Evolutionary conservation across 805 yeast genomes (phyloP).

Genomic region (Martiniozyma abietophila): DNA sequence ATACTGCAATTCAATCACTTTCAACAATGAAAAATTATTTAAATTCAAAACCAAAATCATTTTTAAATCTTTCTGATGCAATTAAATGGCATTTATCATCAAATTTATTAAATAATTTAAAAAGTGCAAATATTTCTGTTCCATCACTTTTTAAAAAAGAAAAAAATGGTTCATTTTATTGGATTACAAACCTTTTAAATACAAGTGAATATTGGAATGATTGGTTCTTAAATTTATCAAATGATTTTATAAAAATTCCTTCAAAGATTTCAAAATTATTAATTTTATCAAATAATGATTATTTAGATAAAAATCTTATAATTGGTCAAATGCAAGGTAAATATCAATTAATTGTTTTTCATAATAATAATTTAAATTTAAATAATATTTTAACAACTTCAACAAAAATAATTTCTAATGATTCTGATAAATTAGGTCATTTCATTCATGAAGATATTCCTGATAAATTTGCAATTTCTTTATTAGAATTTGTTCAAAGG

Average conservation of each 20-base stretch:
- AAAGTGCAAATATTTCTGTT: constrained; percentile 68
- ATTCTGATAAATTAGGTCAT: constrained; percentile 63
- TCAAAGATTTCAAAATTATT: constrained; percentile 52
- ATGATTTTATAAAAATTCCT: constrained; percentile 31
- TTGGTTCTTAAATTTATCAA: constrained; percentile 75
- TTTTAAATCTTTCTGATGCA: constrained; percentile 46
- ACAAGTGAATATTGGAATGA: constrained; percentile 67
- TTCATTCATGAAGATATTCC: constrained; percentile 94
- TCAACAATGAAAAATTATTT: constrained; percentile 60
- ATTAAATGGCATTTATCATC: constrained; percentile 74
- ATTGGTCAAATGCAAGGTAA: constrained; percentile 98
- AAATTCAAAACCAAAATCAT: constrained; percentile 51
- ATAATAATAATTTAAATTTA: constrained; percentile 18
- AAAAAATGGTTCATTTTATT: constrained; percentile 22
- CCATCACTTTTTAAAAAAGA: constrained; percentile 47
- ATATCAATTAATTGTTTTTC: constrained; percentile 79
- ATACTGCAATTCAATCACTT: constrained; percentile 70
- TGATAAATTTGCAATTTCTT: constrained; percentile 47
- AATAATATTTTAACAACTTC: constrained; percentile 20
- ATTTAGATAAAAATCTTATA: constrained; percentile 74
- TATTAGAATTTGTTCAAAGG: constrained; percentile 40
- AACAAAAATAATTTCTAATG: constrained; percentile 14
- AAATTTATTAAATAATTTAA: constrained; percentile 41
- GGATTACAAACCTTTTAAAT: constrained; percentile 56
- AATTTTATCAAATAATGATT: constrained; percentile 81